A percentile compares a stretch with the other conserved stretches of the same genome.
These are phyloP conservation scores for Arthrobotrys pseudoclavata DNA, from an alignment of 2,329 filamentous ascomycete genomes.

Conservation along the genomic window DNA sequence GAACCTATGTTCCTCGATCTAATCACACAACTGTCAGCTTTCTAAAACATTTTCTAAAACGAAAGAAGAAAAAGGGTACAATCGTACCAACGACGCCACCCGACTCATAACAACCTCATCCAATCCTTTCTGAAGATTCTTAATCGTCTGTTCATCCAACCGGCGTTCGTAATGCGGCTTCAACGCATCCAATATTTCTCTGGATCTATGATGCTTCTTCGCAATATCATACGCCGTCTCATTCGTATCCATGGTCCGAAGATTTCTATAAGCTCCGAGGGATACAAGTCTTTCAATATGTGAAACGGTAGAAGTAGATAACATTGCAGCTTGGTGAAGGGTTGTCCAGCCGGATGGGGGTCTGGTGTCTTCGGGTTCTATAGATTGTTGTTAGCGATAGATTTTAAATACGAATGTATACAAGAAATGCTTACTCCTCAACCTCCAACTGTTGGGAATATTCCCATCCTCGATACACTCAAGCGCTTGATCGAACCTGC, in stretches of 20 bases:
- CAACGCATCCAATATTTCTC: conserved; percentile 37
- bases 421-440: conserved; percentile 49
- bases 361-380: conserved; percentile 2
- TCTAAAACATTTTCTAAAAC: neutral
- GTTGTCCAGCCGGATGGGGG: conserved; percentile 49
- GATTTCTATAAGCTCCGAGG: conserved; percentile 36
- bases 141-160: conserved; percentile 22
- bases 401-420: too few species aligned
- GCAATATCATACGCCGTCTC: conserved; percentile 55
- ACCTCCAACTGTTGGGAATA: conserved; percentile 35
- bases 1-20: conserved; percentile 41
- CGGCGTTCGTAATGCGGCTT: conserved; percentile 22
- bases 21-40: neutral
- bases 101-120: conserved; percentile 40
- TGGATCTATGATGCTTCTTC: conserved; percentile 19
- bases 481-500: conserved; percentile 43
- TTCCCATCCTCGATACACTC: conserved; percentile 27
- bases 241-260: conserved; percentile 39
- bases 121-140: conserved; percentile 41
- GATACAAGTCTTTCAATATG: conserved; percentile 48
- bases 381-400: neutral
- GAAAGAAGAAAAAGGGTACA: neutral
- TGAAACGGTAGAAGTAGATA: conserved; percentile 12
- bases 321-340: conserved; percentile 47
- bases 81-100: conserved; percentile 27